Base-by-base conservation (phyloP, 768 basidiomycete genomes). In the Boletus rubroflammeus region DNA sequence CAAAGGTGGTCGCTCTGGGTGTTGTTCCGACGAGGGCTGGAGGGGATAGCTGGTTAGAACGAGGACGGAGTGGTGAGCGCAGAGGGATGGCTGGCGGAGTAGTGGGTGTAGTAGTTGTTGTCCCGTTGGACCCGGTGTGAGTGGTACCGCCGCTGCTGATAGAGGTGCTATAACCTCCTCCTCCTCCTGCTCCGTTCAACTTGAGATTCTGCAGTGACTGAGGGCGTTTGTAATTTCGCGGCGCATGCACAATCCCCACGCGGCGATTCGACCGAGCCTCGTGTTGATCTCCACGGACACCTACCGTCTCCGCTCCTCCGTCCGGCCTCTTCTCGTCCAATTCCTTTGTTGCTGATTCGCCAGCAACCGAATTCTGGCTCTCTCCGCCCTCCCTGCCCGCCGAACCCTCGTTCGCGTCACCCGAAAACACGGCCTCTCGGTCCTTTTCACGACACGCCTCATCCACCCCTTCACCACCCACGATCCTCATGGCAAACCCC, bases 231-330 rank as follows among this genome's bases (percentile, higher is more conserved):
- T 66, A 73, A 59, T 68, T 61, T 60, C 62, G 61, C 55, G 71
- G 71, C 50, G 69, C 67, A 63, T 63, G 65, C 56, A 72, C 66
- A 51, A 70, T 64, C 53, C 71, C 69, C 78, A 78, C 74, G 78
- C 76, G 78, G 75, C 65, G 64, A 52, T 43, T 52, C 53, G 74
- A 73, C 68, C 73, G 77, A 76, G 77, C 59, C 65, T 56, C 62
- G 47, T 62, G 66, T 61, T 67, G 63, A 56, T 62, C 57, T 52
- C 56, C 54, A 53, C 55, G 59, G 62, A 50, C 19, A 21, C 25
- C 44, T 23, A 29, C 54, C 51, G 59, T 56, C 57, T 61, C 64
- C 59, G 59, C 57, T 21, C 56, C 55, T 53, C 53, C 64, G 50
- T 40, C 53, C 45, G 50, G 54, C 48, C 31, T 19, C 25, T 44